Base-by-base conservation (phyloP, 768 basidiomycete species). In the Candolleomyces aberdarensis region DNA sequence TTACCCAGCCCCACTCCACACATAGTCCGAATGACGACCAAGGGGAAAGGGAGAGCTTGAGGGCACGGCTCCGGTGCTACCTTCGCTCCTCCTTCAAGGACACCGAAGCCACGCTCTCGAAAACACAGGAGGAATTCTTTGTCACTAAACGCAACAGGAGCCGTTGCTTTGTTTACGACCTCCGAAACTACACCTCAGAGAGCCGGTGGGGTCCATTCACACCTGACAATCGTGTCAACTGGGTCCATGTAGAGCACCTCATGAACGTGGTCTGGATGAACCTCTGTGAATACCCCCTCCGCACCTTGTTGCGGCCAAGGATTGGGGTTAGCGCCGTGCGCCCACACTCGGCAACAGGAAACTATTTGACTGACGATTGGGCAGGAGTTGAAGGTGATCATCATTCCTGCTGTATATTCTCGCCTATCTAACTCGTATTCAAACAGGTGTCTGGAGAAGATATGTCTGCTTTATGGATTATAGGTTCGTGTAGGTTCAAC, bases 401-500 rank as follows among this genome's bases (percentile, higher is more conserved):
- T 51, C n/a, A 6, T 22, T 54, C 40, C 54, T 56, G 36, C 31
- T 44, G 17, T 53, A 51, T 56, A 15, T 40, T 60, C 7, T 57
- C 54, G 51, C 22, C 58, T 59, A 22, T 48, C 39, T 31, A 1
- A 36, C 11, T 1, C 36, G 1, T 36, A 11, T 17, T 39, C 44
- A 58, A 54, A 53, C 19, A 81, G 80, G 89, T 7, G 81, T 77
- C n/a, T 92, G 90, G 90, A 77, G 82, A 63, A 76, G 90, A 70
- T 85, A 86, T 62, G 84, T 91, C 19, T 89, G 83, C 62, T 91
- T 89, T 65, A 86, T 91, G 86, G 90, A 91, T 74, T 89, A 90
- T 70, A 80, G 86, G 88, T 87, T 60, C 46, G 69, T 62, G 58
- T 9, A 36, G 8, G 36, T 8, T 36, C 36, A 36, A 8, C 36